Conservation (phyloP, 2,329 filamentous ascomycete species). For the Geosmithia morbida region DNA sequence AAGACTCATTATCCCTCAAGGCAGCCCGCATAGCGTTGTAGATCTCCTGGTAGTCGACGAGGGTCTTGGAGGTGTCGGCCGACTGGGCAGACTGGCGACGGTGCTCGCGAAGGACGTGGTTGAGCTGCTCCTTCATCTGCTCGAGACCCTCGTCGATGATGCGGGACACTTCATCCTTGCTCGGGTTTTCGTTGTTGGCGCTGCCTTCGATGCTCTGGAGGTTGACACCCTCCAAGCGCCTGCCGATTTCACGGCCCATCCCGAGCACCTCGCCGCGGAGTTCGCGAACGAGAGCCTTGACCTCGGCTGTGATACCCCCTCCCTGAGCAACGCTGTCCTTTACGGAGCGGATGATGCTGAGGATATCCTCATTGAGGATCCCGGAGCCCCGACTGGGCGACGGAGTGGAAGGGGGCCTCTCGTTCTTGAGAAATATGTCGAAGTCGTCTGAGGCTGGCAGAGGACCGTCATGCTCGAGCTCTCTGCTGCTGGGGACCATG, state of each 20-base stretch:
- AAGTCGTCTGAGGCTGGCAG: conserved; percentile 5
- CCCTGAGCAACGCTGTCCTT: conserved; percentile 85
- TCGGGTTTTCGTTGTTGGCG: conserved; percentile 27
- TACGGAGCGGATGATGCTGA: conserved; percentile 71
- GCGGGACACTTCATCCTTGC: conserved; percentile 55
- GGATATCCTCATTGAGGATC: conserved; percentile 60
- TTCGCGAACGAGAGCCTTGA: conserved; percentile 81
- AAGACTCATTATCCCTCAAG: conserved; percentile 43
- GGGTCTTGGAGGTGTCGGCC: conserved; percentile 41
- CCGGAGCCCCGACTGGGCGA: conserved; percentile 31
- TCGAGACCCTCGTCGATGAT: conserved; percentile 70
- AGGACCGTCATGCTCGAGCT: neutral
- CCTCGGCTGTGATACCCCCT: conserved; percentile 79
- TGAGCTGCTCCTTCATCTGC: conserved; percentile 75
- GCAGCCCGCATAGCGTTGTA: conserved; percentile 75
- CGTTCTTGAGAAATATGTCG: conserved; percentile 27
- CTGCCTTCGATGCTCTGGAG: conserved; percentile 25
- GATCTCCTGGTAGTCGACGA: conserved; percentile 68
- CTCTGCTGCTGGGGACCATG: conserved; percentile 16
- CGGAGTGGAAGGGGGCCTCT: conserved; percentile 24
- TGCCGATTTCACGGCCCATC: conserved; percentile 84
- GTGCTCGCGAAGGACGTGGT: conserved; percentile 63
- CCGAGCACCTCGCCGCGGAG: conserved; percentile 83
- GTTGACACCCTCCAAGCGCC: conserved; percentile 62
- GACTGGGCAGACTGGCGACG: conserved; percentile 53